phyloP scores from a whole-genome alignment of 345 rosid species.

The Eucalyptus fibrosa region DNA sequence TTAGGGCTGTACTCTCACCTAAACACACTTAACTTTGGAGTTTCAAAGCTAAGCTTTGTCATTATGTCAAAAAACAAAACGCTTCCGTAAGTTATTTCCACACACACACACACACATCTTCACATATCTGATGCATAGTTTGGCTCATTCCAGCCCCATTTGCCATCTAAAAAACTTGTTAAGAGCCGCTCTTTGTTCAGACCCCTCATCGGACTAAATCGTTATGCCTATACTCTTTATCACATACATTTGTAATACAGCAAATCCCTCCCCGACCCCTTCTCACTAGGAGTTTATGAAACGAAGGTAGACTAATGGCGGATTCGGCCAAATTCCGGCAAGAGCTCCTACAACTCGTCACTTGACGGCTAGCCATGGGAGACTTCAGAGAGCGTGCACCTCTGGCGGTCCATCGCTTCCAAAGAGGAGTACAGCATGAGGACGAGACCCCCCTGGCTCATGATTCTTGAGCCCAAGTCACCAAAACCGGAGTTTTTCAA shows the following conservation, averaged over 20 bases:
- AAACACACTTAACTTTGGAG: background rate
- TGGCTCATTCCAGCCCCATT: background rate
- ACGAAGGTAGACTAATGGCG: background rate
- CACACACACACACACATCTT: background rate
- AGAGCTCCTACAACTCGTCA: background rate
- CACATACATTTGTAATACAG: background rate
- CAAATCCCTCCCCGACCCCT: background rate
- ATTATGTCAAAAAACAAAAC: background rate
- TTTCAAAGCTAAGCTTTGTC: background rate
- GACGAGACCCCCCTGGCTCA: background rate
- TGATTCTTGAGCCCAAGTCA: background rate
- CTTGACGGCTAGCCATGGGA: background rate
- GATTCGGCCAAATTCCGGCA: background rate
- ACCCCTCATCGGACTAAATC: rapidly evolving
- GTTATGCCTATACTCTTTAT: background rate
- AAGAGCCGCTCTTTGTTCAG: background rate
- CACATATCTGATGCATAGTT: rapidly evolving
- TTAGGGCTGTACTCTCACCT: background rate
- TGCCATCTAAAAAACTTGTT: background rate
- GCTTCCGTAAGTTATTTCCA: background rate
- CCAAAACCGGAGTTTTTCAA: background rate
- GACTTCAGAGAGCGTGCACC: background rate
- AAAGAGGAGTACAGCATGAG: background rate
- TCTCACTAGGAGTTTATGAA: background rate
- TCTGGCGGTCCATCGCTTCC: background rate